Evolutionary conservation across 2,329 filamentous ascomycete species (phyloP).

Genomic region (Penicillium sp.): DNA sequence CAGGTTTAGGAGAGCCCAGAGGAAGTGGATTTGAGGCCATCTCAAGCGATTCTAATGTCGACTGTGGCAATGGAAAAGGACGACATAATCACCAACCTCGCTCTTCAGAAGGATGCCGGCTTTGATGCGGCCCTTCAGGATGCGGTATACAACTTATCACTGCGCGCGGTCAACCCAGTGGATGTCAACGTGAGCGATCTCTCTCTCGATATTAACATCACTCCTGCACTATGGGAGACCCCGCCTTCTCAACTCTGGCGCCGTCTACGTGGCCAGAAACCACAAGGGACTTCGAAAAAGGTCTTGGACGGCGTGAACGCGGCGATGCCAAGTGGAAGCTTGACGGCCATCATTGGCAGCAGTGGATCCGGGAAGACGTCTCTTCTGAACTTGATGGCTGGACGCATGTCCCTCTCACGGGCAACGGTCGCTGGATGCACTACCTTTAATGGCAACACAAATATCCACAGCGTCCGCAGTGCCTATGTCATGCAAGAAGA

Average conservation of each 20-base stretch:
- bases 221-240: conserved; percentile 37
- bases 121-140: conserved; percentile 15
- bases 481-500: conserved; percentile 73
- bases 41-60: neutral
- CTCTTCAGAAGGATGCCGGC: conserved; percentile 8
- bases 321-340: conserved; percentile 63
- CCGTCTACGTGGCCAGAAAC: conserved; percentile 32
- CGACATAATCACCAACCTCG: conserved; percentile 17
- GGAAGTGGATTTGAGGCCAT: neutral
- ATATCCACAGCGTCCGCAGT: conserved; percentile 50
- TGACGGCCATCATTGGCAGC: conserved; percentile 76
- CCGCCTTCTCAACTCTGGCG: conserved; percentile 35
- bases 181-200: conserved; percentile 40
- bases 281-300: conserved; percentile 37
- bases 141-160: conserved; percentile 35
- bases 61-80: conserved; percentile 19
- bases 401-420: conserved; percentile 63
- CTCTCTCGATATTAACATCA: conserved; percentile 37
- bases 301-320: conserved; percentile 67
- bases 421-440: conserved; percentile 55
- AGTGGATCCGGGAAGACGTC: conserved; percentile 75
- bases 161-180: conserved; percentile 45
- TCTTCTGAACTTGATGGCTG: conserved; percentile 70
- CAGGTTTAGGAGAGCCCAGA: neutral
- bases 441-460: conserved; percentile 62